A percentile compares a stretch with the other conserved stretches of the same genome.
These are phyloP conservation scores for Monosporascus sp. DNA, from an alignment of 2,329 filamentous ascomycete genomes.

Conservation along the genomic window DNA sequence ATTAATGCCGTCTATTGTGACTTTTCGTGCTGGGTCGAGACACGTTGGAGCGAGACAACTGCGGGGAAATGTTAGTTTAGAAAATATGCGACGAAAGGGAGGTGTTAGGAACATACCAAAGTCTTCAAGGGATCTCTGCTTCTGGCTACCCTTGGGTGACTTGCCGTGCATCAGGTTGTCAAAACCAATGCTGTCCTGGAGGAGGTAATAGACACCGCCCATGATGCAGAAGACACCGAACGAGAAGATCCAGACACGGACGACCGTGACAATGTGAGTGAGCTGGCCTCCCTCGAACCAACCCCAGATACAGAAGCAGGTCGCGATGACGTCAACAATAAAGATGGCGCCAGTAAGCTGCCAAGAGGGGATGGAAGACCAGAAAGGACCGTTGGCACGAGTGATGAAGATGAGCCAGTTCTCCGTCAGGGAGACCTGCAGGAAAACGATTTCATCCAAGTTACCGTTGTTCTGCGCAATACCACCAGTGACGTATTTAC, in stretches of 20 bases:
- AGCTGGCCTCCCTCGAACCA: constrained; percentile 64
- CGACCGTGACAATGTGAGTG: constrained; percentile 76
- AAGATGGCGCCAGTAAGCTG: constrained; percentile 75
- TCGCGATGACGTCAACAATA: constrained; percentile 77
- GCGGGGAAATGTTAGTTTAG: constrained; percentile 42
- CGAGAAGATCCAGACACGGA: constrained; percentile 88
- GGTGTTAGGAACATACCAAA: constrained; percentile 60
- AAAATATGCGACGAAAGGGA: background rate
- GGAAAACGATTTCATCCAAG: constrained; percentile 77
- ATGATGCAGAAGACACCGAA: constrained; percentile 85
- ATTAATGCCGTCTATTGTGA: constrained; percentile 50
- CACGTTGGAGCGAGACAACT: constrained; percentile 86
- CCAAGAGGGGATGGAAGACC: constrained; percentile 85
- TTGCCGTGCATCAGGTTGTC: constrained; percentile 94
- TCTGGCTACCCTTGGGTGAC: constrained; percentile 73
- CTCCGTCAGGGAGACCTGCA: constrained; percentile 85
- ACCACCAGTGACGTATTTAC: constrained; percentile 60
- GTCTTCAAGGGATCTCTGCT: constrained; percentile 82
- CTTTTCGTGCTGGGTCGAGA: constrained; percentile 90
- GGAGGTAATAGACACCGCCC: constrained; percentile 69
- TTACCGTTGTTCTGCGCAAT: constrained; percentile 87
- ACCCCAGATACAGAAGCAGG: constrained; percentile 80
- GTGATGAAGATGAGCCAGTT: constrained; percentile 98
- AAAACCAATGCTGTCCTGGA: constrained; percentile 76
- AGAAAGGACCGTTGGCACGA: constrained; percentile 87